These are phyloP conservation scores for Tricholoma flavovirens DNA, from an alignment of 768 basidiomycete species.

Conservation along the genomic window DNA sequence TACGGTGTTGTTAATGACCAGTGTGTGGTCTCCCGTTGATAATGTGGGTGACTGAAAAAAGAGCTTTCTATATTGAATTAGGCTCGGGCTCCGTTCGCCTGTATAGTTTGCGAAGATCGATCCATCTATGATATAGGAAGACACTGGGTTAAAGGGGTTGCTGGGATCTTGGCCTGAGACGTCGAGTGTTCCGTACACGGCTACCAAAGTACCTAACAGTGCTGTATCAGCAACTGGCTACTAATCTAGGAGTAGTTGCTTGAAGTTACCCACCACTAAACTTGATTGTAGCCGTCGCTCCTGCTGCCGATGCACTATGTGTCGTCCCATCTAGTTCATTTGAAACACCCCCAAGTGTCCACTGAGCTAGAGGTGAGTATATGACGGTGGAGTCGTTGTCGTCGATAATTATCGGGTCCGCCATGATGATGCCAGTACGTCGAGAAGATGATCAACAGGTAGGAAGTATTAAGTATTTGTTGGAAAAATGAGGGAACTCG, in stretches of 20 bases:
- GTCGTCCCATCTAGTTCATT: background rate
- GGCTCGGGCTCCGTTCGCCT: background rate
- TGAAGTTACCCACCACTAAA: background rate
- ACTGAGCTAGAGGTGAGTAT: background rate
- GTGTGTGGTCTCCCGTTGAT: constrained; percentile 15
- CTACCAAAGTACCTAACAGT: constrained; percentile 15
- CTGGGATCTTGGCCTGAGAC: background rate
- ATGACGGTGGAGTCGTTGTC: background rate
- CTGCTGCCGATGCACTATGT: constrained; percentile 1
- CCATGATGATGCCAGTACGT: background rate
- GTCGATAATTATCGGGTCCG: background rate
- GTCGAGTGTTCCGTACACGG: constrained; percentile 19
- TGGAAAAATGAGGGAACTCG: background rate
- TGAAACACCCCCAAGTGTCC: background rate
- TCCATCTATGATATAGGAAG: constrained; percentile 20
- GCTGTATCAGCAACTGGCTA: background rate
- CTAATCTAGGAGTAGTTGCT: background rate
- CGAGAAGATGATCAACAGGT: too few species aligned
- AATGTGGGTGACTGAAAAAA: constrained; percentile 19
- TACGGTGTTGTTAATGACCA: constrained; percentile 15
- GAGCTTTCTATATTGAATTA: constrained; percentile 12
- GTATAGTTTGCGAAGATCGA: background rate
- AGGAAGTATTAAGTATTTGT: background rate
- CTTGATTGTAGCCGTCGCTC: constrained; percentile 9
- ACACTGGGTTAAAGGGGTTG: constrained; percentile 6